phyloP scores from a whole-genome alignment of 2,329 filamentous ascomycete species.

The Scedosporium boydii region DNA sequence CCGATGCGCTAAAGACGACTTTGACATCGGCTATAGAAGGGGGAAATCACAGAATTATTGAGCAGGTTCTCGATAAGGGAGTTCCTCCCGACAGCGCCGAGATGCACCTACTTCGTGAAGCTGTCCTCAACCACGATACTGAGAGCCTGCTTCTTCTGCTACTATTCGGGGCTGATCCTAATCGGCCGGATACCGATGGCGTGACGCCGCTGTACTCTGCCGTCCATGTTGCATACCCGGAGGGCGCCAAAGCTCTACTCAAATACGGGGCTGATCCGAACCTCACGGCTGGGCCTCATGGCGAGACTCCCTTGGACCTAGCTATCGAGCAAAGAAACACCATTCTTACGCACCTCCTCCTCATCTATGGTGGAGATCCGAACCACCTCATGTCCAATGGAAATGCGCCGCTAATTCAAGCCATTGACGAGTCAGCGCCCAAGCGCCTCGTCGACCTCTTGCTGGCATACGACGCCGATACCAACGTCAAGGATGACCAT shows the following conservation, averaged over 20 bases:
- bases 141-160: constrained; percentile 47
- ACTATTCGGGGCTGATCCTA: constrained; percentile 48
- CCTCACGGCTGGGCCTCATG: constrained; percentile 35
- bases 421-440: constrained; percentile 50
- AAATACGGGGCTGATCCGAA: constrained; percentile 57
- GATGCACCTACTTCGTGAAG: constrained; percentile 40
- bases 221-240: constrained; percentile 42
- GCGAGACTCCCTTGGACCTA: constrained; percentile 44
- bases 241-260: constrained; percentile 48
- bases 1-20: constrained; percentile 27
- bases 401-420: constrained; percentile 50
- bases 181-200: constrained; percentile 36
- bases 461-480: constrained; percentile 48
- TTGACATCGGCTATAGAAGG: constrained; percentile 45
- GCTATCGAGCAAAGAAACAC: constrained; percentile 42
- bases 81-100: constrained; percentile 40
- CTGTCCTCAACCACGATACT: constrained; percentile 38
- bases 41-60: constrained; percentile 45
- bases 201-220: constrained; percentile 41
- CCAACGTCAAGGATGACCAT: constrained; percentile 48
- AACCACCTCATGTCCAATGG: constrained; percentile 44
- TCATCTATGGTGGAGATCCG: constrained; percentile 52
- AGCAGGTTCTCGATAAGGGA: constrained; percentile 49
- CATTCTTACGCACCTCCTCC: constrained; percentile 47
- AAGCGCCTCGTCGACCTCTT: constrained; percentile 47